phyloP scores from a whole-genome alignment of 192 early-diverging fungal genomes.

The Backusella mclennaniae region DNA sequence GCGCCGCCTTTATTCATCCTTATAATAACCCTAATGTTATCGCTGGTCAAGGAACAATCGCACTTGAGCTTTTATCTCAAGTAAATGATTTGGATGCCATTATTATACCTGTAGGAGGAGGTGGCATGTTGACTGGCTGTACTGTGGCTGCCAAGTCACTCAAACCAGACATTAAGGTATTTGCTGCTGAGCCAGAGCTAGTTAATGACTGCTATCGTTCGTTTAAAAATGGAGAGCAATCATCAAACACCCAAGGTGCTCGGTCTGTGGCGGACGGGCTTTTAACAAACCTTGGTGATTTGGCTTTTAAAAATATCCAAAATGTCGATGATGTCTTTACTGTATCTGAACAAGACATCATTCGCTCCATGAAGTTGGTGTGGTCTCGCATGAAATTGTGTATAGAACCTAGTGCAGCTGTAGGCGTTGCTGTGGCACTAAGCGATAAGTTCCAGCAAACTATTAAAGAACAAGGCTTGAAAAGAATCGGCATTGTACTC shows the following conservation, averaged over 20 bases:
- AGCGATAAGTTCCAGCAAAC: slow-evolving; percentile 35
- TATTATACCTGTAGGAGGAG: slow-evolving; percentile 54
- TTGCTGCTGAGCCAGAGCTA: slow-evolving; percentile 47
- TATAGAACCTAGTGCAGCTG: slow-evolving; percentile 52
- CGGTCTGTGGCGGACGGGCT: slow-evolving; percentile 54
- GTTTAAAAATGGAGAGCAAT: slow-evolving; percentile 13
- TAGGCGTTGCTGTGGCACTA: slow-evolving; percentile 50
- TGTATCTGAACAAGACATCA: slow-evolving; percentile 51
- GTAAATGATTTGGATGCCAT: slow-evolving; percentile 45
- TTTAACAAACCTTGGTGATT: slow-evolving; percentile 41
- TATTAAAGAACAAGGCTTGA: slow-evolving; percentile 18
- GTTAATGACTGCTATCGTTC: slow-evolving; percentile 43
- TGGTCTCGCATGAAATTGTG: slow-evolving; percentile 52
- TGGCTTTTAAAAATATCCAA: slow-evolving; percentile 48
- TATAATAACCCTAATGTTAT: slow-evolving; percentile 51
- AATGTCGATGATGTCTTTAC: slow-evolving; percentile 52
- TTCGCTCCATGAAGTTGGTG: slow-evolving; percentile 47
- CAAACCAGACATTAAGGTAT: slow-evolving; percentile 37
- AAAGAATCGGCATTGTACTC: slow-evolving; percentile 50
- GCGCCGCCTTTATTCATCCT: slow-evolving; percentile 51
- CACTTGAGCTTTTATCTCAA: slow-evolving; percentile 51
- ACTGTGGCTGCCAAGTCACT: slow-evolving; percentile 39
- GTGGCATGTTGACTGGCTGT: slow-evolving; percentile 55
- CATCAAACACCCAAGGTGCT: not conserved
- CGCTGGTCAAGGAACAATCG: slow-evolving; percentile 57